phyloP scores from a whole-genome alignment of 371 early-diverging fungal species.

The Blastocladiella emersonii region DNA sequence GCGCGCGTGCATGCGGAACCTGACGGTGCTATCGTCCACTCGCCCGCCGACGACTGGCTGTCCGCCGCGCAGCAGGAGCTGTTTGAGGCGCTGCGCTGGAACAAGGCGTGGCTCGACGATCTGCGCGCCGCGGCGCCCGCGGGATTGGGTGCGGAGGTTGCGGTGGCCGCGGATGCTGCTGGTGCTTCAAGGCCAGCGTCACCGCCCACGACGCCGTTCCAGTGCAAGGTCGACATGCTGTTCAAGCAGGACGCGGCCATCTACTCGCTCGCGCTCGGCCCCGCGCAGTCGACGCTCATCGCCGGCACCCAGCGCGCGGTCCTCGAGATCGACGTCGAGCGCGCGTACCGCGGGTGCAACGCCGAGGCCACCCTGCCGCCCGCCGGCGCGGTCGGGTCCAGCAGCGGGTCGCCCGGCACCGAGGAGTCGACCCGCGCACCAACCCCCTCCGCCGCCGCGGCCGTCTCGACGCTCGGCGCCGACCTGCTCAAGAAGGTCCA shows the following conservation, averaged over 20 bases:
- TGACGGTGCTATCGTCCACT: not conserved
- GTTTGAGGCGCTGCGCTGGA: not conserved
- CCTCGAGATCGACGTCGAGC: not conserved
- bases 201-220: too few relatives aligned
- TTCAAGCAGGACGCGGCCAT: not conserved
- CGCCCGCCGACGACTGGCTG: slow-evolving; percentile 4
- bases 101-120: not conserved
- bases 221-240: not conserved
- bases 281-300: not conserved
- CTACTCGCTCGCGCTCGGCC: not conserved
- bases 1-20: not conserved
- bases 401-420: not conserved
- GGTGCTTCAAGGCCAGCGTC: too few relatives aligned
- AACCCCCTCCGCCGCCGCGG: too few relatives aligned
- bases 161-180: too few relatives aligned
- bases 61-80: not conserved
- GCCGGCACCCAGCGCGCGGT: not conserved
- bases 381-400: not conserved
- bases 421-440: too few relatives aligned
- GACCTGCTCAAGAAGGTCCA: not conserved
- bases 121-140: not conserved
- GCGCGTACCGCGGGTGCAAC: not conserved
- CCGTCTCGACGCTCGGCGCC: too few relatives aligned
- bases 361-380: too few relatives aligned
- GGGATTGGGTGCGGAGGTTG: not conserved